A percentile compares a stretch with the other conserved stretches of the same genome.
Conservation (phyloP, 2,329 filamentous ascomycete species). For the Paecilomyces sp. region DNA sequence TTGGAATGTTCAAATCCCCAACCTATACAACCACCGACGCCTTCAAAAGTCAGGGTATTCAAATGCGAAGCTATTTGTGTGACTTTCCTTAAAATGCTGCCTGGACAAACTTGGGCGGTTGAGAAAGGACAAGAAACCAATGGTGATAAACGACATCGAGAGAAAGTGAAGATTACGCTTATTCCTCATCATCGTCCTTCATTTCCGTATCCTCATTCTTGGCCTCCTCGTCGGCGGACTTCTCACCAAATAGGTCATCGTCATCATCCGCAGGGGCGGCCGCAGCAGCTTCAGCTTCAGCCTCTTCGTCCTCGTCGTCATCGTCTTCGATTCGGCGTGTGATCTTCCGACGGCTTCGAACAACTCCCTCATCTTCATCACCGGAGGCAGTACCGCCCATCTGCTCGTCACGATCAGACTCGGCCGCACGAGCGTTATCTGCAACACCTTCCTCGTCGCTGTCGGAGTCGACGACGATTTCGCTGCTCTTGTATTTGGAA, state of each 20-base stretch:
- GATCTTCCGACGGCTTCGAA: not conserved
- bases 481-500: slow-evolving; percentile 76
- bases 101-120: not conserved
- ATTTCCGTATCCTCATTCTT: not conserved
- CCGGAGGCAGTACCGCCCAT: not conserved
- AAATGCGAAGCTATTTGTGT: not conserved
- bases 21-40: not conserved
- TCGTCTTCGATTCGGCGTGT: not conserved
- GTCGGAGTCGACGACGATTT: slow-evolving; percentile 74
- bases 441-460: slow-evolving; percentile 44
- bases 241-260: not conserved
- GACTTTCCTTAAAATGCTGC: not conserved
- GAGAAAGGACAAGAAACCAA: not conserved
- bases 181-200: not conserved
- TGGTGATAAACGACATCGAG: not conserved
- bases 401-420: not conserved
- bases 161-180: not conserved
- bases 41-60: not conserved
- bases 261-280: not conserved
- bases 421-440: slow-evolving; percentile 10
- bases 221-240: not conserved
- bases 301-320: not conserved
- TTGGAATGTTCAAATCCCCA: not conserved
- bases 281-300: not conserved
- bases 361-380: not conserved